A percentile compares a stretch with the other conserved stretches of the same genome.
These are phyloP conservation scores for Magnaporthales sp. DNA, from an alignment of 2,329 filamentous ascomycete species.

Conservation along the genomic window DNA sequence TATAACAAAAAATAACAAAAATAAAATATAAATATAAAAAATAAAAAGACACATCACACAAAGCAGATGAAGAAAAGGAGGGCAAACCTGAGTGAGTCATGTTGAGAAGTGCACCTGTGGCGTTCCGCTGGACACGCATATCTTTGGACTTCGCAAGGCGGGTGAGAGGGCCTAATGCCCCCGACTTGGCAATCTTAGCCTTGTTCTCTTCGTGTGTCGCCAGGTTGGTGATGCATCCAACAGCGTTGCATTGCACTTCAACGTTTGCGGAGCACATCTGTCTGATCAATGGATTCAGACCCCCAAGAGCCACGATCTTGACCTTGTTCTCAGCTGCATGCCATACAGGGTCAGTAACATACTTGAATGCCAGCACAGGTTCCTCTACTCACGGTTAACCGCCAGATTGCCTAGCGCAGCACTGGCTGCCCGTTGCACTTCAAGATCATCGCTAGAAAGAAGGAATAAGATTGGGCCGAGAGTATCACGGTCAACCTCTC, in stretches of 20 bases:
- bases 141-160: slow-evolving; percentile 93
- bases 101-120: slow-evolving; percentile 89
- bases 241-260: slow-evolving; percentile 97
- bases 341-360: slow-evolving; percentile 29
- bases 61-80: neutral
- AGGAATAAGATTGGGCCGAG: slow-evolving; percentile 94
- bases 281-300: slow-evolving; percentile 82
- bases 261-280: slow-evolving; percentile 99
- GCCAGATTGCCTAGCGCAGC: slow-evolving; percentile 92
- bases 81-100: slow-evolving; percentile 94
- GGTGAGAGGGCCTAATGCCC: slow-evolving; percentile 83
- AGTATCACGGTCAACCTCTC: slow-evolving; percentile 89
- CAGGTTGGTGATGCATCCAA: slow-evolving; percentile 96
- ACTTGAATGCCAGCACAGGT: neutral
- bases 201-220: slow-evolving; percentile 99
- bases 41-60: neutral
- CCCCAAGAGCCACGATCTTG: slow-evolving; percentile 85
- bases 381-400: slow-evolving; percentile 70
- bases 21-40: too few species aligned
- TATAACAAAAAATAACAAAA: too few species aligned
- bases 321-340: slow-evolving; percentile 92
- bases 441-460: slow-evolving; percentile 89
- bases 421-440: slow-evolving; percentile 93
- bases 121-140: slow-evolving; percentile 96
- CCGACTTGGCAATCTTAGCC: slow-evolving; percentile 93